A percentile compares a stretch with the other conserved stretches of the same genome.
Evolutionary conservation across 805 yeast genomes (phyloP).

Genomic region (Barnettozyma salicaria): DNA sequence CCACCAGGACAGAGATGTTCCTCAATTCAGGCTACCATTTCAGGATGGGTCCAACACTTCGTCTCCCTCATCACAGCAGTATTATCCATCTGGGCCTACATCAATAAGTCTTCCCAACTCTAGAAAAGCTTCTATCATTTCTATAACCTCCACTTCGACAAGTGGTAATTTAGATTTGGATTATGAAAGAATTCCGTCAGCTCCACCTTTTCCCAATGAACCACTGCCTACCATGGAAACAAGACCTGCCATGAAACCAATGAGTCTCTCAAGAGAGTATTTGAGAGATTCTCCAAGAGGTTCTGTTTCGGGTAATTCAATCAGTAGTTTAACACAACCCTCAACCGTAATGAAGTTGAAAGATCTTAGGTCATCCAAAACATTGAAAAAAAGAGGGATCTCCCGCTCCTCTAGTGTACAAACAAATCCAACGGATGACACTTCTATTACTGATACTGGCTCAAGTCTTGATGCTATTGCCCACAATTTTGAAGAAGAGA

Average conservation of each 20-base stretch:
- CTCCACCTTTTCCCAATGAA: slow-evolving; percentile 48
- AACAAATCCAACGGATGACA: slow-evolving; percentile 18
- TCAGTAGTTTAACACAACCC: neutral
- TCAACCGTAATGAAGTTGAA: slow-evolving; percentile 16
- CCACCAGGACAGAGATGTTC: slow-evolving; percentile 32
- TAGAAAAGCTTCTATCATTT: slow-evolving; percentile 34
- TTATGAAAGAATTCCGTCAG: slow-evolving; percentile 44
- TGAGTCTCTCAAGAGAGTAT: slow-evolving; percentile 16
- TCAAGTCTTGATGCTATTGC: slow-evolving; percentile 16
- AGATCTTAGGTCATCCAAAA: slow-evolving; percentile 18
- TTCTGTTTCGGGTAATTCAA: slow-evolving; percentile 33
- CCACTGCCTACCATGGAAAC: slow-evolving; percentile 34
- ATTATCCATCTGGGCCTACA: slow-evolving; percentile 6
- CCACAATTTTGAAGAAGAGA: slow-evolving; percentile 15
- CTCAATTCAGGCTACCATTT: slow-evolving; percentile 64
- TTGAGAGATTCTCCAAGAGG: slow-evolving; percentile 40
- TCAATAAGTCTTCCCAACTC: slow-evolving; percentile 21
- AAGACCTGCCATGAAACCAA: slow-evolving; percentile 9
- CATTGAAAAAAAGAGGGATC: slow-evolving; percentile 9
- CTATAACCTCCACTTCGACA: slow-evolving; percentile 25
- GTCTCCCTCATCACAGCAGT: slow-evolving; percentile 14
- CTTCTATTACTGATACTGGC: slow-evolving; percentile 12
- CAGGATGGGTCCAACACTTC: slow-evolving; percentile 37
- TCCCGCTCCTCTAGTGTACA: slow-evolving; percentile 19
- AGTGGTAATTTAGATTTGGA: slow-evolving; percentile 25